Evolutionary conservation across 495 filamentous ascomycete genomes (phyloP).

Genomic region (Hyaloscypha variabilis): DNA sequence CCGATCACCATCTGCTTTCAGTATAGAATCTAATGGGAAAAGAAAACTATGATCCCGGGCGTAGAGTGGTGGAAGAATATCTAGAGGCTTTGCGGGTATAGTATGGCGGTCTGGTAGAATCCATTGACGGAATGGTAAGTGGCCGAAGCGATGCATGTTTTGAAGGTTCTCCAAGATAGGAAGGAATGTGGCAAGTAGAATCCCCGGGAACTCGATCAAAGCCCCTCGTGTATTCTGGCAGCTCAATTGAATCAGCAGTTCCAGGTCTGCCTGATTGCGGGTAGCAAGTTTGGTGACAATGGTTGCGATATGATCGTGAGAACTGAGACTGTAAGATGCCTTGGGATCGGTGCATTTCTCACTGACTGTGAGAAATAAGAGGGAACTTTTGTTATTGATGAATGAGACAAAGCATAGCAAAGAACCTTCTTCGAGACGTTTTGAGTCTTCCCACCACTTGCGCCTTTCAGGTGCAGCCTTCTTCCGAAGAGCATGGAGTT

Average conservation of each 20-base stretch:
- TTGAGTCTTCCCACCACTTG: slow-evolving; percentile 24
- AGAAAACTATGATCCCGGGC: slow-evolving; percentile 13
- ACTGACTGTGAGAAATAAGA: slow-evolving; percentile 24
- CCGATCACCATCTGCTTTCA: slow-evolving; percentile 7
- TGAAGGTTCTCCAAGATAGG: slow-evolving; percentile 39
- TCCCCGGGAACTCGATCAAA: slow-evolving; percentile 35
- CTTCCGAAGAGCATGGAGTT: slow-evolving; percentile 17
- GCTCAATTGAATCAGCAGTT: slow-evolving; percentile 17
- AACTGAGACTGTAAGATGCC: slow-evolving; percentile 16
- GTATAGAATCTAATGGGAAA: slow-evolving; percentile 17
- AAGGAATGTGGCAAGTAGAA: slow-evolving; percentile 36
- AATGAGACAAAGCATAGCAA: slow-evolving; percentile 19
- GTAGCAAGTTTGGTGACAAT: slow-evolving; percentile 20
- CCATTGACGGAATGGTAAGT: slow-evolving; percentile 26
- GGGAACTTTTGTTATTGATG: slow-evolving; percentile 14
- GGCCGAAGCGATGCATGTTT: slow-evolving; percentile 28
- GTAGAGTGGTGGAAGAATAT: slow-evolving; percentile 22
- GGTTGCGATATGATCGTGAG: slow-evolving; percentile 6
- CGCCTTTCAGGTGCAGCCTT: slow-evolving; percentile 8
- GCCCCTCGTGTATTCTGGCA: slow-evolving; percentile 15
- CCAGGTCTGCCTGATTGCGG: slow-evolving; percentile 15
- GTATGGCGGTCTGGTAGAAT: slow-evolving; percentile 23
- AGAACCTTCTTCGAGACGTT: slow-evolving; percentile 20
- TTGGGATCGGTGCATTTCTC: slow-evolving; percentile 14
- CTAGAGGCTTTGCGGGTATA: background rate